These are phyloP conservation scores for Trametes sp. DNA, from an alignment of 1,284 basidiomycete genomes.

Conservation along the genomic window DNA sequence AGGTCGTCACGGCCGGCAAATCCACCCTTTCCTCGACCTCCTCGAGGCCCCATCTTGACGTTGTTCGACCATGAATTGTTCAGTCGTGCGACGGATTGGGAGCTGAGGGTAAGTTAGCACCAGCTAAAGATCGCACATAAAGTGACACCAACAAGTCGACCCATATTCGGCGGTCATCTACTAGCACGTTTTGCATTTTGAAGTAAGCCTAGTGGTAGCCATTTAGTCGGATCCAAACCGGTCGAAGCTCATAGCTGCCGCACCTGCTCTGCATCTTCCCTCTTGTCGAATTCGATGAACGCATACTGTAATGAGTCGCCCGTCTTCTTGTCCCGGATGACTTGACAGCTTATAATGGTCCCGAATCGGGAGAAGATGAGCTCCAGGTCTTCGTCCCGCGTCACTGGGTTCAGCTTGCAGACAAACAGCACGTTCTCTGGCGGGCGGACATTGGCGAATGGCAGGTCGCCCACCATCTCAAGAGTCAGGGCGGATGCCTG, in stretches of 20 bases:
- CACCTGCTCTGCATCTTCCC: constrained; percentile 93
- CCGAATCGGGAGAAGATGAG: constrained; percentile 98
- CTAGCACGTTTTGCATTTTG: constrained; percentile 99
- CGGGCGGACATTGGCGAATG: constrained; percentile 96
- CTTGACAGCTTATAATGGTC: constrained; percentile 95
- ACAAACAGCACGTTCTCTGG: constrained; percentile 99
- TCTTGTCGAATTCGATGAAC: constrained; percentile 97
- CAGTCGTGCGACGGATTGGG: constrained; percentile 86
- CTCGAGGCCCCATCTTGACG: constrained; percentile 58
- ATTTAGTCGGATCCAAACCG: neutral
- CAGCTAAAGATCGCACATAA: constrained; percentile 8
- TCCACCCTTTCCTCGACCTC: constrained; percentile 46
- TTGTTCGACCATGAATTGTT: constrained; percentile 82
- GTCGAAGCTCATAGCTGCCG: constrained; percentile 26
- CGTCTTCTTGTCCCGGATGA: constrained; percentile 94
- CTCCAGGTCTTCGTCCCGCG: constrained; percentile 94
- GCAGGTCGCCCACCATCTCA: constrained; percentile 99
- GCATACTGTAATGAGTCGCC: constrained; percentile 98
- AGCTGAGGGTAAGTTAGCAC: constrained; percentile 53
- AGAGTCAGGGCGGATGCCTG: constrained; percentile 94
- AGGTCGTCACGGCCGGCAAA: constrained; percentile 78
- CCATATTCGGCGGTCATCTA: constrained; percentile 99
- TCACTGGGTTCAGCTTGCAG: constrained; percentile 97
- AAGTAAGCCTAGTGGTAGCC: constrained; percentile 81
- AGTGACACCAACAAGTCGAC: constrained; percentile 84